Conservation (phyloP, 1,284 basidiomycete species). For the Rhodotorula sp. region DNA sequence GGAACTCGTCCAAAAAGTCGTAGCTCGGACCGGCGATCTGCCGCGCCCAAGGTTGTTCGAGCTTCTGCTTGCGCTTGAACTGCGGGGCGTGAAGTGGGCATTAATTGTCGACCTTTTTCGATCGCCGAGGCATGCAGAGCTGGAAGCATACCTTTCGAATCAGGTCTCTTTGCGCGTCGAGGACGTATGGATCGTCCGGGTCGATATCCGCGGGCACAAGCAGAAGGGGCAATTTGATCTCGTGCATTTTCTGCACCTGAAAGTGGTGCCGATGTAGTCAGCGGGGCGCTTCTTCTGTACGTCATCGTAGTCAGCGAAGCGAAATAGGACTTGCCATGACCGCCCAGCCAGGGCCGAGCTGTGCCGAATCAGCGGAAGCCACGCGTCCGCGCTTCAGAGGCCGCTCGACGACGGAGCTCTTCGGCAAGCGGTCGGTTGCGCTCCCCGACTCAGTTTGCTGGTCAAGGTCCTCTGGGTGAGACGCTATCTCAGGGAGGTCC, state of each 20-base stretch:
- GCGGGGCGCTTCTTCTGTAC: background rate
- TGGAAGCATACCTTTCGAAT: background rate
- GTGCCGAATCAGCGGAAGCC: too few species aligned
- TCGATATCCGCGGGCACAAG: background rate
- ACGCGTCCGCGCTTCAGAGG: too few species aligned
- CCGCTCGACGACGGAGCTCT: too few species aligned
- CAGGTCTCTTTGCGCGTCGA: background rate
- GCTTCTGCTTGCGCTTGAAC: conserved; percentile 9
- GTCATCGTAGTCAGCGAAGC: background rate
- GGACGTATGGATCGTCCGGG: too few species aligned
- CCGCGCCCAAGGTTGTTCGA: conserved; percentile 1
- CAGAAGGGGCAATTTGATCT: background rate
- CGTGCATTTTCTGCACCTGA: background rate
- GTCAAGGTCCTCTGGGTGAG: too few species aligned
- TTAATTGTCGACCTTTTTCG: too few species aligned
- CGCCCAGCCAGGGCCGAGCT: too few species aligned
- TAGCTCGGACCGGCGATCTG: conserved; percentile 23
- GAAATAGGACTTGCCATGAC: background rate
- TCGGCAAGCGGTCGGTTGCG: too few species aligned
- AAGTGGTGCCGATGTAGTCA: background rate
- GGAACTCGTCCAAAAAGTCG: conserved; percentile 20
- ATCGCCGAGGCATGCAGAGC: too few species aligned
- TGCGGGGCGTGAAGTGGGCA: background rate
- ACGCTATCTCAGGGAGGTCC: too few species aligned
- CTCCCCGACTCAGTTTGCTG: too few species aligned